Evolutionary conservation across 345 rosid genomes (phyloP).

Genomic region (Brassica cretica): DNA sequence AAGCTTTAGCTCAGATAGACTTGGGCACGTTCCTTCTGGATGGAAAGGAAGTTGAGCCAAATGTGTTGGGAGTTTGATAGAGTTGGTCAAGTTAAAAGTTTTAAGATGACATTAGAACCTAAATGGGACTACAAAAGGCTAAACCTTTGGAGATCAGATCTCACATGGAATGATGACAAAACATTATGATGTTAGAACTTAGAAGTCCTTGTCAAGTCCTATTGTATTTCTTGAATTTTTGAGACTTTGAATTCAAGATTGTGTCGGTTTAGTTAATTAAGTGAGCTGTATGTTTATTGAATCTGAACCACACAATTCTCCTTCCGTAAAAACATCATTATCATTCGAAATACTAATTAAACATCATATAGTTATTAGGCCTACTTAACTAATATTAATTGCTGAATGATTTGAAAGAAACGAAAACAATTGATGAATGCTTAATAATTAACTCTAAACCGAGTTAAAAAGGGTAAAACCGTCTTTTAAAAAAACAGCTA

Average conservation of each 20-base stretch:
- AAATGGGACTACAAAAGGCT: too few species aligned
- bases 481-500: slow-evolving; percentile 1
- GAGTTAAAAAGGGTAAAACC: not conserved
- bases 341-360: not conserved
- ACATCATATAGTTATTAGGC: not conserved
- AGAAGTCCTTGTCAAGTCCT: too few species aligned
- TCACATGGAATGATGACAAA: slow-evolving; percentile 56
- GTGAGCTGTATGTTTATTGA: slow-evolving; percentile 1
- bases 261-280: slow-evolving; percentile 12
- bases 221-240: not conserved
- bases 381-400: not conserved
- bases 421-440: not conserved
- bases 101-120: too few species aligned
- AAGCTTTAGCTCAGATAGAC: slow-evolving; percentile 55
- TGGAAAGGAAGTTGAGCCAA: slow-evolving; percentile 19
- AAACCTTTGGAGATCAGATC: slow-evolving; percentile 38
- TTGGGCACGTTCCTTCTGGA: slow-evolving; percentile 47
- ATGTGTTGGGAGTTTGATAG: too few species aligned
- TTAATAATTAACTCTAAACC: not conserved
- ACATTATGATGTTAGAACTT: slow-evolving; percentile 17
- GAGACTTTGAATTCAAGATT: not conserved
- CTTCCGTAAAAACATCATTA: not conserved
- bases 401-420: not conserved
- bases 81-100: too few species aligned
- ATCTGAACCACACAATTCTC: not conserved